phyloP scores from a whole-genome alignment of 1,139 yeast species.

The Ogataea hybrid region DNA sequence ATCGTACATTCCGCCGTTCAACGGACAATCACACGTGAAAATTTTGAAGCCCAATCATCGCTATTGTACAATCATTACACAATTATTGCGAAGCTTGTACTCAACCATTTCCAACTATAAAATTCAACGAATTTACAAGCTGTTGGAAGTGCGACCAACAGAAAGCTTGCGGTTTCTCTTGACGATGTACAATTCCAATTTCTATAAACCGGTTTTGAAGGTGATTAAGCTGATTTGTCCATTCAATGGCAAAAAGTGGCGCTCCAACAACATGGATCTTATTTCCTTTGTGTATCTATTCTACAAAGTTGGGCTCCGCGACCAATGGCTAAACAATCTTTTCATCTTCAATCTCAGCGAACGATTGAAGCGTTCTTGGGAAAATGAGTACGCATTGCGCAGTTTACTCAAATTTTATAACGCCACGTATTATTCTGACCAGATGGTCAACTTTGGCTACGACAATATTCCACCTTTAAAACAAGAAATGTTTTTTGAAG shows the following conservation, averaged over 20 bases:
- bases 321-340: constrained; percentile 83
- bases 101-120: constrained; percentile 44
- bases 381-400: constrained; percentile 83
- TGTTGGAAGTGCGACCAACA: constrained; percentile 56
- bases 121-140: constrained; percentile 52
- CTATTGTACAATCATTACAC: constrained; percentile 44
- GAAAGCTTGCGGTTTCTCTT: constrained; percentile 42
- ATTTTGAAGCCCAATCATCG: constrained; percentile 38
- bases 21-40: constrained; percentile 27
- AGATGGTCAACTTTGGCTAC: constrained; percentile 59
- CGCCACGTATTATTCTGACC: constrained; percentile 49
- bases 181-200: constrained; percentile 56
- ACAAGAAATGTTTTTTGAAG: constrained; percentile 33
- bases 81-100: constrained; percentile 44
- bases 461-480: constrained; percentile 28
- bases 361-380: constrained; percentile 73
- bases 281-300: constrained; percentile 84
- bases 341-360: constrained; percentile 46
- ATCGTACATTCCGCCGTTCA: constrained; percentile 28
- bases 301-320: constrained; percentile 68
- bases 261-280: constrained; percentile 87
- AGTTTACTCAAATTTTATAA: constrained; percentile 81
- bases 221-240: constrained; percentile 81
- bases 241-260: constrained; percentile 93
- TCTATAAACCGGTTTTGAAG: constrained; percentile 70